A percentile compares a stretch with the other conserved stretches of the same genome.
phyloP scores from a whole-genome alignment of 208 protist genomes.

The Porcisia deanei region DNA sequence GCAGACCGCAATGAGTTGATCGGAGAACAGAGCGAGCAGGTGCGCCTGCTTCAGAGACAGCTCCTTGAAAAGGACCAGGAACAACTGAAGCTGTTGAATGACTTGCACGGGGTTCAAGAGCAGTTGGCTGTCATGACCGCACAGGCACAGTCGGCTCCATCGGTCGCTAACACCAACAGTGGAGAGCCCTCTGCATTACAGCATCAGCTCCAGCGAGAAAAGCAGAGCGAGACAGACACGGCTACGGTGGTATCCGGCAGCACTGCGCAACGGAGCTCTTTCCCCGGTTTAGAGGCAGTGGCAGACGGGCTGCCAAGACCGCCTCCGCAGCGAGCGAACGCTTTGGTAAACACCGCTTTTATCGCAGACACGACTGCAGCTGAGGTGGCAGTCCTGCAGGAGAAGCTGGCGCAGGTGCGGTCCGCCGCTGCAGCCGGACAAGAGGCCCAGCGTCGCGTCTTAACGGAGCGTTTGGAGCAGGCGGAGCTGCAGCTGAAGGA shows the following conservation, averaged over 20 bases:
- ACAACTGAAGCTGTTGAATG: slow-evolving; percentile 24
- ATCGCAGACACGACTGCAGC: background rate
- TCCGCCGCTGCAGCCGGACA: slow-evolving; percentile 21
- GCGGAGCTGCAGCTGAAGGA: slow-evolving; percentile 31
- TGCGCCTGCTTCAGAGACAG: slow-evolving; percentile 44
- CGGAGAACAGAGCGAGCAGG: slow-evolving; percentile 50
- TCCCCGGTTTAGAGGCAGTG: background rate
- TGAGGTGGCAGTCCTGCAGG: slow-evolving; percentile 12
- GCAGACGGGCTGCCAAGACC: background rate
- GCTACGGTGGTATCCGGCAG: background rate
- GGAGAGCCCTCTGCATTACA: background rate
- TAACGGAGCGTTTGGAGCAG: slow-evolving; percentile 29
- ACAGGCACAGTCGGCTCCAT: background rate
- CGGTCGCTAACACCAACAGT: background rate
- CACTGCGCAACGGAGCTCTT: background rate
- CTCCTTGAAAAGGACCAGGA: slow-evolving; percentile 38
- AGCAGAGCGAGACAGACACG: background rate
- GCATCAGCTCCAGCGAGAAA: background rate
- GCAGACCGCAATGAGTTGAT: slow-evolving; percentile 72
- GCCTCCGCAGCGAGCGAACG: background rate
- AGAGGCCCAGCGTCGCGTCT: slow-evolving; percentile 32
- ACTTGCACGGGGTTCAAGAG: slow-evolving; percentile 8
- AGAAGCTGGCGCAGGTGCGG: slow-evolving; percentile 18
- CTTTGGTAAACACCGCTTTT: background rate
- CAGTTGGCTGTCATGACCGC: background rate